Evolutionary conservation across 2,329 filamentous ascomycete genomes (phyloP).

Genomic region (Nothophaeocryptopus gaeumannii): DNA sequence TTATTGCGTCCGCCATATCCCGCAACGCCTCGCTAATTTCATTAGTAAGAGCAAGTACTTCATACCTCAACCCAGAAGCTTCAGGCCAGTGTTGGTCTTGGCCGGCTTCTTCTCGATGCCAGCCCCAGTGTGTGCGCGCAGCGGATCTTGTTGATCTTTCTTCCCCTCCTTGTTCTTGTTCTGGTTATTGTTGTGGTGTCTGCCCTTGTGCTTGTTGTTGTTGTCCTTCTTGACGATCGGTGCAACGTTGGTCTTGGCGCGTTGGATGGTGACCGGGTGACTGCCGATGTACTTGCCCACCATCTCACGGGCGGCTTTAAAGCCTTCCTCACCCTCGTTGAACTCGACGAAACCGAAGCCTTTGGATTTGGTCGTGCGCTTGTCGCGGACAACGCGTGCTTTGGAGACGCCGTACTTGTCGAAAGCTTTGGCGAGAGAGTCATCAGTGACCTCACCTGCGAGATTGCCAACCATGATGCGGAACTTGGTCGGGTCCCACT

Average conservation of each 20-base stretch:
- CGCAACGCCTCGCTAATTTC: conserved; percentile 15
- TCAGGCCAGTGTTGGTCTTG: conserved; percentile 26
- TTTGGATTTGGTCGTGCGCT: conserved; percentile 92
- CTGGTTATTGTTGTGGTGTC: conserved; percentile 47
- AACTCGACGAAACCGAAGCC: conserved; percentile 97
- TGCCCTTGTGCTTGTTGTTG: conserved; percentile 47
- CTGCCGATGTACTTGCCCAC: conserved; percentile 98
- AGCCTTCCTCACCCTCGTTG: conserved; percentile 91
- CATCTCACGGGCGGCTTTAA: conserved; percentile 96
- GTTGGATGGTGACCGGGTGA: conserved; percentile 75
- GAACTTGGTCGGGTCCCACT: conserved; percentile 94
- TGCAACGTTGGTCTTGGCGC: conserved; percentile 89
- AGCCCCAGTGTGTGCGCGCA: conserved; percentile 37
- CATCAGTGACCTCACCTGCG: conserved; percentile 94
- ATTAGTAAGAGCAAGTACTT: background rate
- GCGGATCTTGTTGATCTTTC: conserved; percentile 35
- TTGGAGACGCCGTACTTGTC: conserved; percentile 88
- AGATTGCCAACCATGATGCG: conserved; percentile 96
- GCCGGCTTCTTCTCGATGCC: conserved; percentile 32
- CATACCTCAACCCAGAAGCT: conserved; percentile 27
- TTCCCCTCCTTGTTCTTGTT: conserved; percentile 42
- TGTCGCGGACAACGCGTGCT: conserved; percentile 89
- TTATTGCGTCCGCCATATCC: background rate
- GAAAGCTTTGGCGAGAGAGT: conserved; percentile 92
- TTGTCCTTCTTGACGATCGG: conserved; percentile 58